Percentiles rank a stretch among this genome's conserved stretches.
phyloP scores from a whole-genome alignment of 1,284 basidiomycete genomes.

The Apiotrichum laibachii region DNA sequence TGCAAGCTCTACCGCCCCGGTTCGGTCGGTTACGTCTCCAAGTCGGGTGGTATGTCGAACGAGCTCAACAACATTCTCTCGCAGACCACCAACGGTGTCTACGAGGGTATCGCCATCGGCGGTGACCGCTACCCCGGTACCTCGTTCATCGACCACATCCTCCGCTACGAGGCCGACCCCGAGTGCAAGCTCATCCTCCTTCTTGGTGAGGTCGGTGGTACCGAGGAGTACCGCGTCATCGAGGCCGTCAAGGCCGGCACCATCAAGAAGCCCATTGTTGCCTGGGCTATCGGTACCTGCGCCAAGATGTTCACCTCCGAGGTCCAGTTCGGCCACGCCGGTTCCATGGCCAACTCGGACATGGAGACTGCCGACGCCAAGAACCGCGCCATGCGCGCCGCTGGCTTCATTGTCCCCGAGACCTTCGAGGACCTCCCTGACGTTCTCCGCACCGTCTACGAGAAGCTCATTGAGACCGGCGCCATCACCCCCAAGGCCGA shows the following conservation, averaged over 20 bases:
- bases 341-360: constrained; percentile 96
- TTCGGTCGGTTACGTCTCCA: constrained; percentile 97
- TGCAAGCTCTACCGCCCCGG: constrained; percentile 98
- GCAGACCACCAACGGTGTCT: constrained; percentile 95
- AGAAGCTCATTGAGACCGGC: constrained; percentile 71
- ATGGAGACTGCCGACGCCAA: constrained; percentile 96
- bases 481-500: constrained; percentile 71
- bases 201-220: constrained; percentile 96
- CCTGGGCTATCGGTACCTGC: constrained; percentile 99
- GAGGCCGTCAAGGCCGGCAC: constrained; percentile 90
- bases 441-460: constrained; percentile 80
- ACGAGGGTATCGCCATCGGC: constrained; percentile 99
- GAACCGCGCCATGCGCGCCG: constrained; percentile 91
- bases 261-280: constrained; percentile 98
- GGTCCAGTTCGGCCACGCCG: constrained; percentile 98
- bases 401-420: constrained; percentile 94
- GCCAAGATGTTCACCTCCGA: constrained; percentile 99
- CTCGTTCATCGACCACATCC: constrained; percentile 98
- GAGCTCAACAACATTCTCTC: constrained; percentile 99
- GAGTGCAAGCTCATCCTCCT: constrained; percentile 99
- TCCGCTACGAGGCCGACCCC: constrained; percentile 95
- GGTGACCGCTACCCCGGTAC: constrained; percentile 98
- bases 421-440: constrained; percentile 95
- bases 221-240: constrained; percentile 99
- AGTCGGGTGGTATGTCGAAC: constrained; percentile 99